Base-by-base conservation (phyloP, 768 basidiomycete species). In the Heimioporus sp. region DNA sequence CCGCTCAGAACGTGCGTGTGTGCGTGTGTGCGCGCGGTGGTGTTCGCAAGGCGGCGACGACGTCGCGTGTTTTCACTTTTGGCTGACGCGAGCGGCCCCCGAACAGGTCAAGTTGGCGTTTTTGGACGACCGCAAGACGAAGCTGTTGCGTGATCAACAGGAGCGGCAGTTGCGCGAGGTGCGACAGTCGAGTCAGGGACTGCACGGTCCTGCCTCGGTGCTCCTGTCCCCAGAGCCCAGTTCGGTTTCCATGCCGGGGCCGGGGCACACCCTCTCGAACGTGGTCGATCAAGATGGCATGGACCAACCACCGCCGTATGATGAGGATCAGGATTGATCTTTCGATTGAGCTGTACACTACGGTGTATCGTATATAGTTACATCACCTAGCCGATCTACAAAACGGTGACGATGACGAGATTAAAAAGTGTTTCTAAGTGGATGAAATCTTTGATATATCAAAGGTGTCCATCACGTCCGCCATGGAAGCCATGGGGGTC, bases 31-130 rank as follows among this genome's bases (percentile, higher is more conserved):
- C n/a, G n/a, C n/a, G n/a, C n/a, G n/a, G n/a, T n/a, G n/a, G n/a
- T n/a, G n/a, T n/a, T n/a, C n/a, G n/a, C n/a, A n/a, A n/a, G n/a
- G n/a, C n/a, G n/a, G n/a, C n/a, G n/a, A n/a, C n/a, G n/a, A n/a
- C n/a, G n/a, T n/a, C n/a, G n/a, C n/a, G n/a, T n/a, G n/a, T n/a
- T n/a, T n/a, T n/a, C n/a, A n/a, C n/a, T n/a, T n/a, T n/a, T n/a
- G n/a, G n/a, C 16, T 35, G 10, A 35, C 35, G 35, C 4, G 35
- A 4, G 12, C 10, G 5, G 21, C 31, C 35, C 30, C 5, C 16
- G 49, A 30, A 2, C 56, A 92, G 90, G 83, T 87, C n/a, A 88
- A 83, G 64, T 68, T 90, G 45, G 85, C 85, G 2, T 92, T 81
- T 64, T 76, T 90, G 61, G 91, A 93, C 43, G 91, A 93, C 63